A percentile compares a stretch with the other conserved stretches of the same genome.
Evolutionary conservation across 2,329 filamentous ascomycete genomes (phyloP).

Genomic region (Colletotrichum karsti): DNA sequence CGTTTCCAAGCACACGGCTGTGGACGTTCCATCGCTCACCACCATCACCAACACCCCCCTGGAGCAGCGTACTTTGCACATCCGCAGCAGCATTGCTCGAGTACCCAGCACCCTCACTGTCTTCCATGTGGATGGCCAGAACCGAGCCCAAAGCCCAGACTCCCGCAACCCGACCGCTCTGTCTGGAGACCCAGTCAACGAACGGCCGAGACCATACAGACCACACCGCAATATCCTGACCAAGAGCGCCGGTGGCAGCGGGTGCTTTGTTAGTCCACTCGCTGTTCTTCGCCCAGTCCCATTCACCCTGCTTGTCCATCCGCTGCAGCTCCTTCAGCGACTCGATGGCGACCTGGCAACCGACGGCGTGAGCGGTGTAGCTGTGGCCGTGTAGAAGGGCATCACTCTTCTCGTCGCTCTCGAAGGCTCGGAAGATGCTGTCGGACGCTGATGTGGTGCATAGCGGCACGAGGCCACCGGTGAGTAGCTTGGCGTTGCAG

Average conservation of each 20-base stretch:
- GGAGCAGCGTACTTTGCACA: slow-evolving; percentile 42
- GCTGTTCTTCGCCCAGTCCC: slow-evolving; percentile 62
- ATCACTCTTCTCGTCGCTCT: slow-evolving; percentile 77
- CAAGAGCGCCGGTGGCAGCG: rapidly evolving
- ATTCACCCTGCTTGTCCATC: slow-evolving; percentile 65
- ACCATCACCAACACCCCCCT: not conserved
- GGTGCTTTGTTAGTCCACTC: slow-evolving; percentile 41
- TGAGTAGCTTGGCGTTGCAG: slow-evolving; percentile 85
- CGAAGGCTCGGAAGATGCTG: slow-evolving; percentile 76
- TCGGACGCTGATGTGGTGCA: slow-evolving; percentile 80
- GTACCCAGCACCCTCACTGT: slow-evolving; percentile 52
- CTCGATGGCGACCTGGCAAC: slow-evolving; percentile 80
- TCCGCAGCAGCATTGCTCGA: slow-evolving; percentile 54
- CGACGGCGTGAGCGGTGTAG: slow-evolving; percentile 85
- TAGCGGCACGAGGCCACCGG: slow-evolving; percentile 80
- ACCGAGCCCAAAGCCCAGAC: slow-evolving; percentile 81
- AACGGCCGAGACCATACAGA: slow-evolving; percentile 75
- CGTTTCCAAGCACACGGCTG: slow-evolving; percentile 63
- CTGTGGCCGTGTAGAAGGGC: slow-evolving; percentile 86
- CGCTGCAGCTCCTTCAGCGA: slow-evolving; percentile 67
- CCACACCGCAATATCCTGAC: slow-evolving; percentile 56
- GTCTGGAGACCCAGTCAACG: slow-evolving; percentile 64
- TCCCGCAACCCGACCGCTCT: slow-evolving; percentile 63
- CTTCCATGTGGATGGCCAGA: slow-evolving; percentile 67
- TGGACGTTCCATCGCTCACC: slow-evolving; percentile 57